These are phyloP conservation scores for Cercospora brassicicola DNA, from an alignment of 2,329 filamentous ascomycete genomes.

Conservation along the genomic window DNA sequence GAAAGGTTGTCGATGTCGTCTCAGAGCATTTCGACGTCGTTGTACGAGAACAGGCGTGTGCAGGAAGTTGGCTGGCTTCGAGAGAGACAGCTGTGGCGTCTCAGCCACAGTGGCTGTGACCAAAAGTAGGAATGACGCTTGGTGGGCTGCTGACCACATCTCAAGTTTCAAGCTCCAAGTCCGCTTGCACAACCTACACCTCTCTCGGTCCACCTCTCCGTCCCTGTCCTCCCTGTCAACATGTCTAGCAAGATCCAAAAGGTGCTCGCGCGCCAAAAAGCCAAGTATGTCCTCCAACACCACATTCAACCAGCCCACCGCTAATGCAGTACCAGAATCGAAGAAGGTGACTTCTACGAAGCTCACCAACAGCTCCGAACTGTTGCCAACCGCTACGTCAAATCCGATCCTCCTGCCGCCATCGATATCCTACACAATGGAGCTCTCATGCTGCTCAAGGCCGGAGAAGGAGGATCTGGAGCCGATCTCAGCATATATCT, in stretches of 20 bases:
- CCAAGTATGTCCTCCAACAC: constrained; percentile 58
- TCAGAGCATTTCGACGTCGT: too few relatives aligned
- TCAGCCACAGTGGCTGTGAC: background rate
- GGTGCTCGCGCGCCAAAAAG: constrained; percentile 72
- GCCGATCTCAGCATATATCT: constrained; percentile 86
- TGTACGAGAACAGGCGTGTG: too few relatives aligned
- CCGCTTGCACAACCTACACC: background rate
- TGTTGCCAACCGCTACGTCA: constrained; percentile 89
- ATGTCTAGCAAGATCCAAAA: constrained; percentile 63
- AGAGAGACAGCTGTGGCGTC: background rate
- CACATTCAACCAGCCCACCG: background rate
- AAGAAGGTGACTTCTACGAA: constrained; percentile 93
- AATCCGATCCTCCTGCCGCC: constrained; percentile 82
- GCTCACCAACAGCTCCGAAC: constrained; percentile 97
- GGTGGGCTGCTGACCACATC: constrained; percentile 6
- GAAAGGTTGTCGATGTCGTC: too few relatives aligned
- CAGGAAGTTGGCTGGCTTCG: too few relatives aligned
- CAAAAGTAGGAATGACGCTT: background rate
- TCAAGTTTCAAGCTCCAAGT: background rate
- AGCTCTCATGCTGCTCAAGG: constrained; percentile 79
- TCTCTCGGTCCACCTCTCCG: background rate
- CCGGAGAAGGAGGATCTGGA: constrained; percentile 89
- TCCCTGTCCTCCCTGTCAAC: background rate
- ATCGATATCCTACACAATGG: constrained; percentile 84
- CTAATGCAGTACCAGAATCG: constrained; percentile 59